A percentile compares a stretch with the other conserved stretches of the same genome.
These are phyloP conservation scores for Carex sylvatica DNA, from an alignment of 202 grass and related monocot genomes.

Conservation along the genomic window DNA sequence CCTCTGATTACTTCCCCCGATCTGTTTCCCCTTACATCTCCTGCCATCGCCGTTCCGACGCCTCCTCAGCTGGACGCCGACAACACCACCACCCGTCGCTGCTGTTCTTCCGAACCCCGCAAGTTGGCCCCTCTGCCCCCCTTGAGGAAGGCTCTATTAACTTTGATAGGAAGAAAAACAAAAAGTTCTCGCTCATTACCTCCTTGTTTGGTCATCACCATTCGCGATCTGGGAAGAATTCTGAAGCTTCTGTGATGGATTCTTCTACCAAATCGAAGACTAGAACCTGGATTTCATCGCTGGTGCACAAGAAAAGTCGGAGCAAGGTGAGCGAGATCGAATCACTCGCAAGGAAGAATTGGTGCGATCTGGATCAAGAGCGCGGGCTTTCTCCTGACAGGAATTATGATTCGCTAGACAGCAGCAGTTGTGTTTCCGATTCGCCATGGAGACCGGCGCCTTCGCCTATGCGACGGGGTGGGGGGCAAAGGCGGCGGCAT, in stretches of 20 bases:
- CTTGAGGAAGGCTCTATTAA: constrained; percentile 48
- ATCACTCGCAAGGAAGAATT: neutral
- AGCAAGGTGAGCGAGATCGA: constrained; percentile 17
- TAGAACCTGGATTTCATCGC: constrained; percentile 47
- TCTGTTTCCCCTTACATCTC: constrained; percentile 65
- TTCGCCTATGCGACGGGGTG: constrained; percentile 36
- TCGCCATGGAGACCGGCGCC: constrained; percentile 39
- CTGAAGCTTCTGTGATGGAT: neutral
- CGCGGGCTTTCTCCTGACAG: constrained; percentile 46
- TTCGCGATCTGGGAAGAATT: constrained; percentile 9
- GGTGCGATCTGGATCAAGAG: constrained; percentile 19
- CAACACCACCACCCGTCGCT: constrained; percentile 23
- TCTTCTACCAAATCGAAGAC: constrained; percentile 17
- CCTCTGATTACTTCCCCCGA: constrained; percentile 24
- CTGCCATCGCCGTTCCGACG: constrained; percentile 49
- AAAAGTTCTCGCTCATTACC: constrained; percentile 31
- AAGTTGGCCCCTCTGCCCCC: constrained; percentile 35
- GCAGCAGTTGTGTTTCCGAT: neutral
- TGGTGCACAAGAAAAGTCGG: constrained; percentile 26
- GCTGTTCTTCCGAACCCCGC: constrained; percentile 65
- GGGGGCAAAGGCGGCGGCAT: neutral
- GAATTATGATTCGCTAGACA: constrained; percentile 22
- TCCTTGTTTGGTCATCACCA: constrained; percentile 37
- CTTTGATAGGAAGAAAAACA: constrained; percentile 20
- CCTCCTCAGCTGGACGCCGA: neutral